phyloP scores from a whole-genome alignment of 176 grass and related monocot species.

The Ensete ventricosum region DNA sequence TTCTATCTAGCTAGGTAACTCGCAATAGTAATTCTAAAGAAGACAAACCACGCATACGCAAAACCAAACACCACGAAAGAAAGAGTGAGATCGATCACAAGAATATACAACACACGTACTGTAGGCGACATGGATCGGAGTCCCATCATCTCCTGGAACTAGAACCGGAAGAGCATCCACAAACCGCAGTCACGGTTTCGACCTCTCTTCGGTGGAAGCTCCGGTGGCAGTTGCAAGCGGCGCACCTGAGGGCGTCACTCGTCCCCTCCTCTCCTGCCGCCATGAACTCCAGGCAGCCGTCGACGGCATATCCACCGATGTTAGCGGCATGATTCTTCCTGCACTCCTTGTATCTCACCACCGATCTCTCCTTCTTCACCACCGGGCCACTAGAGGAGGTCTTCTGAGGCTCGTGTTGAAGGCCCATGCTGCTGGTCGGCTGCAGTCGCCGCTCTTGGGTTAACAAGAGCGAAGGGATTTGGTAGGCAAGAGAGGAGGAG shows the following conservation, averaged over 20 bases:
- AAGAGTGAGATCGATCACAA: too few relatives aligned
- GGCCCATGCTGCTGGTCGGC: not conserved
- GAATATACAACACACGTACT: not conserved
- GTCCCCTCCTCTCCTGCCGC: not conserved
- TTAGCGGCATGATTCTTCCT: not conserved
- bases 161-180: not conserved
- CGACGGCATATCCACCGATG: not conserved
- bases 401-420: not conserved
- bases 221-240: not conserved
- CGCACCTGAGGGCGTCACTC: not conserved
- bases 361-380: not conserved
- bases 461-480: too few relatives aligned
- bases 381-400: not conserved
- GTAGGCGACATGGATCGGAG: too few relatives aligned
- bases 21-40: too few relatives aligned
- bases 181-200: too few relatives aligned
- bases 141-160: not conserved
- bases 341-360: conserved; percentile 2
- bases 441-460: too few relatives aligned
- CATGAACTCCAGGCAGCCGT: conserved; percentile 9
- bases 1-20: not conserved
- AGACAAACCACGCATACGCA: too few relatives aligned
- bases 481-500: not conserved
- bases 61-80: not conserved
- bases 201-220: not conserved